Percentiles rank a stretch among this genome's conserved stretches.
Conservation (phyloP, 768 basidiomycete species). For the Hypholoma fasciculare region DNA sequence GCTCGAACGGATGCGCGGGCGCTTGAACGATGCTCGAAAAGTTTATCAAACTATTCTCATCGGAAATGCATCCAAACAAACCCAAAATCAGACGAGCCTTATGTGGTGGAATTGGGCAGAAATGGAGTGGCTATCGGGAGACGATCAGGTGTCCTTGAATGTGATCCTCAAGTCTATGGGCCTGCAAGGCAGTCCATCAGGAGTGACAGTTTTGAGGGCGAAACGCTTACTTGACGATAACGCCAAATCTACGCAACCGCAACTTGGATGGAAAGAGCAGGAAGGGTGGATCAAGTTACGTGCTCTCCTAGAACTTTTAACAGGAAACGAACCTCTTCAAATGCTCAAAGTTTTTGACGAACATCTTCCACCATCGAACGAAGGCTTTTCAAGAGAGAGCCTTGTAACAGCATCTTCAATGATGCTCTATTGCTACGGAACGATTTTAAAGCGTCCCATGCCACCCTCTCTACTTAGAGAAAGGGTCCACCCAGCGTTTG, state of each 20-base stretch:
- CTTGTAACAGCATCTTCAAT: conserved; percentile 54
- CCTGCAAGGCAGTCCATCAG: conserved; percentile 46
- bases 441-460: conserved; percentile 53
- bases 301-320: conserved; percentile 65
- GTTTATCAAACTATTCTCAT: conserved; percentile 70
- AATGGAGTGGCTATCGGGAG: conserved; percentile 72
- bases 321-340: conserved; percentile 36
- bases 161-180: conserved; percentile 57
- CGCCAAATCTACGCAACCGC: conserved; percentile 26
- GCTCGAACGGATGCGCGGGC: conserved; percentile 67
- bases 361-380: conserved; percentile 24
- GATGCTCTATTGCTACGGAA: conserved; percentile 61
- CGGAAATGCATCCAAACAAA: conserved; percentile 37
- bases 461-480: conserved; percentile 60
- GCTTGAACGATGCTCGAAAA: conserved; percentile 70
- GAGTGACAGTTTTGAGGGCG: conserved; percentile 59
- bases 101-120: conserved; percentile 88
- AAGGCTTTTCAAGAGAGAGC: conserved; percentile 47
- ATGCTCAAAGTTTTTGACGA: conserved; percentile 45
- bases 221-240: conserved; percentile 63
- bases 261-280: conserved; percentile 49
- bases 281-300: conserved; percentile 68
- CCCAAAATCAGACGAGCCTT: conserved; percentile 35
- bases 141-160: conserved; percentile 47
- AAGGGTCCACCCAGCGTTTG: conserved; percentile 53